Evolutionary conservation across 1,284 basidiomycete genomes (phyloP).

Genomic region (Ganoderma boninense): DNA sequence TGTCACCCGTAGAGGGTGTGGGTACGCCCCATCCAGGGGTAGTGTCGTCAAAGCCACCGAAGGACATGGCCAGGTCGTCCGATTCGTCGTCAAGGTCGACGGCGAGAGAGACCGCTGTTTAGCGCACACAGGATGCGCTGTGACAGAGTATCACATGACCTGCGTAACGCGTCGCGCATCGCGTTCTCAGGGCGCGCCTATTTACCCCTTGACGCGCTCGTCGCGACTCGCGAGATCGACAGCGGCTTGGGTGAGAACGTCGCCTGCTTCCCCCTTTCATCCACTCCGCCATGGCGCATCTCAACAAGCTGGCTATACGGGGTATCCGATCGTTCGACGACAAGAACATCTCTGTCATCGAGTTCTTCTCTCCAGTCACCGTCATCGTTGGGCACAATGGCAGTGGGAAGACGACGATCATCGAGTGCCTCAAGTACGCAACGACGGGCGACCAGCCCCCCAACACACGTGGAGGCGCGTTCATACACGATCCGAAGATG

Average conservation of each 20-base stretch:
- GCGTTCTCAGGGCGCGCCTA: slow-evolving; percentile 18
- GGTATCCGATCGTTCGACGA: slow-evolving; percentile 95
- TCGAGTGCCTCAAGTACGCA: slow-evolving; percentile 99
- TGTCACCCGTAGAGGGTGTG: slow-evolving; percentile 57
- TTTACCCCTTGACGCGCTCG: background rate
- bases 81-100: slow-evolving; percentile 13
- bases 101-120: background rate
- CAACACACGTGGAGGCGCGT: slow-evolving; percentile 97
- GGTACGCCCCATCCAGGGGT: slow-evolving; percentile 67
- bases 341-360: slow-evolving; percentile 93
- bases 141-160: slow-evolving; percentile 21
- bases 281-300: slow-evolving; percentile 71
- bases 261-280: background rate
- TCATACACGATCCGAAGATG: slow-evolving; percentile 99
- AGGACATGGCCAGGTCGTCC: slow-evolving; percentile 10
- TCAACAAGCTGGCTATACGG: slow-evolving; percentile 89
- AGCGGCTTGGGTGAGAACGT: background rate
- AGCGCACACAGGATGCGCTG: too few relatives aligned
- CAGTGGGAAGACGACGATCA: slow-evolving; percentile 98
- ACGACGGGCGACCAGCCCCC: slow-evolving; percentile 98
- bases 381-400: slow-evolving; percentile 99
- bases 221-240: background rate
- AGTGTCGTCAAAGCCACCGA: slow-evolving; percentile 64
- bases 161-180: slow-evolving; percentile 21
- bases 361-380: slow-evolving; percentile 97